Evolutionary conservation across 768 basidiomycete genomes (phyloP), one percentile per base, ranked within the genome.

Genomic region (Rhizopogon vesiculosus): DNA sequence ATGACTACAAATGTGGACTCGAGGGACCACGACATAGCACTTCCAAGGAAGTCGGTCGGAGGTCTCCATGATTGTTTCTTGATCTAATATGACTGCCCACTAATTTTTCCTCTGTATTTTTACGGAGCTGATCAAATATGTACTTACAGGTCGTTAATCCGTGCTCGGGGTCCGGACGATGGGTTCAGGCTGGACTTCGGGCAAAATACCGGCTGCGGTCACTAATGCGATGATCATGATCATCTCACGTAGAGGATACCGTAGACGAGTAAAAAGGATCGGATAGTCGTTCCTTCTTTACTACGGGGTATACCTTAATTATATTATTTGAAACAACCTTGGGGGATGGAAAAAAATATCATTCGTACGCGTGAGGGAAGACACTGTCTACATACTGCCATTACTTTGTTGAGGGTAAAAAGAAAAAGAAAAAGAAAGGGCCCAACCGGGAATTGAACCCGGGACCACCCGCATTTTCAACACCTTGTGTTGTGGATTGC

Each of bases 31-130:
- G 63, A 33, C 55, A 10, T 45, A 55, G 58, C 38, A 55, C 63
- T 64, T 62, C 66, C 61, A 58, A 45, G 45, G 58, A 68, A 66
- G 65, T 62, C 59, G 68, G 72, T 61, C 69, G 86, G 78, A 67
- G 71, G 46, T 8, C 76, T 78, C 84, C 13, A 41, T 84, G 89
- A 83, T 71, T 70, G 59, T 69, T 77, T 78, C 90, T 92, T 92
- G 90, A 92, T 92, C 90, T 92, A 92, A 92, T 91, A 86, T 91
- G 90, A 92, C 80, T 45, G 25, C 45, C 19, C 43, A 33, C 72
- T 13, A 45, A 7, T n/a, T 25, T 54, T 33, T 13, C 4, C 1
- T 16, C 1, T 10, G 16, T 25, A 29, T 22, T 39, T n/a, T 7
- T 28, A 3, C 28, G 42, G 35, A 56, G n/a, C 56, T 69, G 46